These are phyloP conservation scores for Euryodendron excelsum DNA, from an alignment of 148 eudicot genomes.

Conservation along the genomic window DNA sequence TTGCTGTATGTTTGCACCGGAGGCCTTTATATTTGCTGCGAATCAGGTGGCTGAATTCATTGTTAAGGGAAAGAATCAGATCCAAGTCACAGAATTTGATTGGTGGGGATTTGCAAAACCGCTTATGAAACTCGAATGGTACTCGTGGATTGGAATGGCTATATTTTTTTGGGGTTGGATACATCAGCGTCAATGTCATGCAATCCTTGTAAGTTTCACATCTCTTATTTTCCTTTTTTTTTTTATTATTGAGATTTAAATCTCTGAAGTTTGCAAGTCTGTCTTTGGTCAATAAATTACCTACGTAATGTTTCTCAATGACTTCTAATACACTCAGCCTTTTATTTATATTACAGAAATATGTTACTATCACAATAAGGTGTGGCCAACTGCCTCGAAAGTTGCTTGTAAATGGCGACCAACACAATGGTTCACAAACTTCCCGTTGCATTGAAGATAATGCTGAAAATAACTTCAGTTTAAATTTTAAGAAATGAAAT, in stretches of 20 bases:
- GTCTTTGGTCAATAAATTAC: not conserved
- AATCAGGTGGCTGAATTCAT: constrained; percentile 49
- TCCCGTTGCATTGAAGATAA: not conserved
- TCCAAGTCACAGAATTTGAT: constrained; percentile 41
- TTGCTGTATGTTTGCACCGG: constrained; percentile 62
- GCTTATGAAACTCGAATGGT: constrained; percentile 63
- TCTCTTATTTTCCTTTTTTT: not conserved
- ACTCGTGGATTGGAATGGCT: constrained; percentile 71
- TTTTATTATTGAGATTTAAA: not conserved
- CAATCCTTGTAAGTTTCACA: constrained; percentile 69
- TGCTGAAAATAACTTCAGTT: not conserved
- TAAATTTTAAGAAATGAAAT: not conserved
- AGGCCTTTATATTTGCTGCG: constrained; percentile 38
- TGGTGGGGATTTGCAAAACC: constrained; percentile 50
- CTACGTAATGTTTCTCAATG: not conserved
- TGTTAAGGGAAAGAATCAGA: constrained; percentile 59
- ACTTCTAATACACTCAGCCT: not conserved
- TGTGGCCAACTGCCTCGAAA: not conserved
- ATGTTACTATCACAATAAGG: not conserved
- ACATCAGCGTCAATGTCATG: constrained; percentile 83
- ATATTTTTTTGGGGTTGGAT: constrained; percentile 83
- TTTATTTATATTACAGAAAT: not conserved
- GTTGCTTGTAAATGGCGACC: not conserved
- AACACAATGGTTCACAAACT: too few relatives aligned
- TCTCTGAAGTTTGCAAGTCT: not conserved